Evolutionary conservation across 805 yeast species (phyloP).

Genomic region (Scheffersomyces amazonensis): DNA sequence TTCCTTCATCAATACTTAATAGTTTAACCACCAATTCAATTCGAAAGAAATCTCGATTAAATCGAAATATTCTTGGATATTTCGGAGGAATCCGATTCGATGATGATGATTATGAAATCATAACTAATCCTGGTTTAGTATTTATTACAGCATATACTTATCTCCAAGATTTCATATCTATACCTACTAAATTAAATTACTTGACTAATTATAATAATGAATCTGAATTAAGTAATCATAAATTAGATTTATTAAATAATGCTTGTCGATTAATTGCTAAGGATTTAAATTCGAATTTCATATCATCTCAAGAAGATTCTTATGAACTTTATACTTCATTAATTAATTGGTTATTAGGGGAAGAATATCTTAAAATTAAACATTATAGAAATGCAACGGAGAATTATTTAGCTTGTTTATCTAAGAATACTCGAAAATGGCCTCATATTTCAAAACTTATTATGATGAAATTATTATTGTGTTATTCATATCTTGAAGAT

Average conservation of each 20-base stretch:
- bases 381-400: constrained; percentile 16
- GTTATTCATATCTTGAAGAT: constrained; percentile 30
- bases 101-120: constrained; percentile 20
- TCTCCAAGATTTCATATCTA: constrained; percentile 18
- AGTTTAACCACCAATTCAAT: constrained; percentile 10
- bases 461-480: constrained; percentile 34
- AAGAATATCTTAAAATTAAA: constrained; percentile 29
- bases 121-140: constrained; percentile 28
- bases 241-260: constrained; percentile 4
- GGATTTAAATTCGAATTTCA: background rate
- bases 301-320: constrained; percentile 1
- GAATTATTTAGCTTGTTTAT: constrained; percentile 10
- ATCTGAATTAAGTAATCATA: constrained; percentile 1
- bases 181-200: constrained; percentile 6
- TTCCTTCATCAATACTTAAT: constrained; percentile 41
- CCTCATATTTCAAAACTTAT: constrained; percentile 24
- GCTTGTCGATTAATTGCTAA: background rate
- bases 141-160: constrained; percentile 20
- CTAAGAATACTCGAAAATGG: constrained; percentile 7
- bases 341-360: constrained; percentile 50
- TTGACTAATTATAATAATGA: background rate
- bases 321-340: constrained; percentile 13
- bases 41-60: constrained; percentile 8
- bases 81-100: constrained; percentile 33
- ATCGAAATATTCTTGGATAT: constrained; percentile 12